Evolutionary conservation across 2,329 filamentous ascomycete genomes (phyloP), one percentile per base, ranked within the genome.

Genomic region (Fusarium veterinarium): DNA sequence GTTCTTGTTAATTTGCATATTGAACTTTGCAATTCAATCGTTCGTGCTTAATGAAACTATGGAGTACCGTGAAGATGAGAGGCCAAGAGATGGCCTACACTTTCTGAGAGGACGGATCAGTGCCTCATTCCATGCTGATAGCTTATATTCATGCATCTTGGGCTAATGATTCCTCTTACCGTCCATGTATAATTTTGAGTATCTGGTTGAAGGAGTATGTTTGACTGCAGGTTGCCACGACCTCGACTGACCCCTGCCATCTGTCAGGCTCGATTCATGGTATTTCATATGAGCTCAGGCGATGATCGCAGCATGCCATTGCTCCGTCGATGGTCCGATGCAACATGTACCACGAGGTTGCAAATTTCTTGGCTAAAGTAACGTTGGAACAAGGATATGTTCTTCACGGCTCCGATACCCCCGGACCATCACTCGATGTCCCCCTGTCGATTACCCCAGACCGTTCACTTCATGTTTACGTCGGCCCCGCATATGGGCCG

Each of bases 401-500:
- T 19, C n/a, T 17, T 11, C 17, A 31, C 55, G 55, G 55, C 55
- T 58, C 55, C 55, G 55, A 28, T 6, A 58, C 3, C 48, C 41
- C 60, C 35, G 61, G n/a, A 2, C 7, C 9, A 35, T 20, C 16
- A 56, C 25, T 58, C 6, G 17, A 25, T 25, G n/a, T 11, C 30
- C 33, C 31, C 56, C 33, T 59, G 42, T 59, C 45, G 14, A 20
- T 40, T 52, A 40, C 56, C 56, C 56, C 56, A 38, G 44, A 31
- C 44, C 45, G 12, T 58, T 42, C 9, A 44, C 19, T 41, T n/a
- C 19, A 25, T 30, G 7, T 23, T 10, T 13, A 14, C 25, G 19
- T n/a, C 14, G 23, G 58, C 64, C 64, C 64, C 64, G 45, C 62
- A 67, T 40, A 56, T 67, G 46, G 44, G 38, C 20, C 52, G 19